Base-by-base conservation (phyloP, 2,329 filamentous ascomycete species). In the Trichoderma atroviride region DNA sequence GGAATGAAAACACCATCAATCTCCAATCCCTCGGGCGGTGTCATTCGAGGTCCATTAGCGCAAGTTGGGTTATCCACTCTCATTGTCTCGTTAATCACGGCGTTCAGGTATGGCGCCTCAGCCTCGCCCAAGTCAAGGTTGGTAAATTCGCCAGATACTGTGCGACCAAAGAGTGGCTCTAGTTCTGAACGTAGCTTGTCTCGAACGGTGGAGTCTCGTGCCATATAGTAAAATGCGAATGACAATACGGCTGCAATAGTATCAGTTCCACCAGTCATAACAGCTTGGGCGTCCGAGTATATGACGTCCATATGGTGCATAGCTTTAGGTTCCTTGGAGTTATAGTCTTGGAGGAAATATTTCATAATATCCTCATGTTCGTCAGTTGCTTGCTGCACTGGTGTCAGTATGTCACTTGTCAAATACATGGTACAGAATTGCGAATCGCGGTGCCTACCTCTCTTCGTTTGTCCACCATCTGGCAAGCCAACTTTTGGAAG, bases 81-180 rank as follows among this genome's bases (percentile, higher is more conserved):
- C 33, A 79, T 68, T 0, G 76, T 75, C 63, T 79, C 78, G 24
- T 75, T 74, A 29, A 78, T 76, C 11, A 77, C 60, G 0, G 76
- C 76, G 11, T 74, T 75, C 1, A 79, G 66, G 22, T 72, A 71
- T 6, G 61, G 63, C 6, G 73, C 58, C 7, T 70, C 69, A 11
- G 56, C 29, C 3, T 69, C 68, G 3, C 53, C 47, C 11, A 76
- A 71, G 47, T 76, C 74, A 11, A 24, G 35, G 14, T 72, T 58
- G 0, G 71, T 35, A 31, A 76, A 76, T 16, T 74, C 74, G 0
- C 70, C 68, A 0, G 70, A 58, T 0, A 72, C 19, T 0, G 74
- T 74, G 13, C 66, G 63, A 24, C 72, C 72, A 40, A 68, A 73
- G 0, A 66, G 31, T 1, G 70, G 58, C 0, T 67, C 57, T 10